Conservation (phyloP, 306 rosid genomes). For the Cicer pinnatifidum region DNA sequence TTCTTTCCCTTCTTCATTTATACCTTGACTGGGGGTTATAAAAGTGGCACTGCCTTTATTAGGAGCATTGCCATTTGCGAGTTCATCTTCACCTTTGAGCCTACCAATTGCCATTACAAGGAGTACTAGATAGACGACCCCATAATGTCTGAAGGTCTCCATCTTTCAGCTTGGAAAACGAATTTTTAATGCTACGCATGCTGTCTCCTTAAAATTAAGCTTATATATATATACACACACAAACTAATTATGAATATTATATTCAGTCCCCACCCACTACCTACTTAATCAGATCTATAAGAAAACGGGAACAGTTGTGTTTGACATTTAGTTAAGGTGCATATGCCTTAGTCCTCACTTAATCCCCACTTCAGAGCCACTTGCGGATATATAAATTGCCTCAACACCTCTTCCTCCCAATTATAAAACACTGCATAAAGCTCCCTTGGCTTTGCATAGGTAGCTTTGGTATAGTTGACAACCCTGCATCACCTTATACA, state of each 20-base stretch:
- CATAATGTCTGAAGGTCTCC: slow-evolving; percentile 40
- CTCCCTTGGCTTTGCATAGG: not conserved
- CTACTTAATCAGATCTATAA: slow-evolving; percentile 34
- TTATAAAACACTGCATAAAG: slow-evolving; percentile 1
- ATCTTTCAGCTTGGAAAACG: slow-evolving; percentile 37
- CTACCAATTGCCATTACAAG: slow-evolving; percentile 44
- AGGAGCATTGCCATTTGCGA: slow-evolving; percentile 39
- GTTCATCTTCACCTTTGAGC: slow-evolving; percentile 42
- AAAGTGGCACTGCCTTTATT: slow-evolving; percentile 43
- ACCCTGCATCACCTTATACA: not conserved
- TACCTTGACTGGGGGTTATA: slow-evolving; percentile 22
- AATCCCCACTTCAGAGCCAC: slow-evolving; percentile 58
- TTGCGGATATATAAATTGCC: slow-evolving; percentile 17
- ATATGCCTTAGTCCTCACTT: slow-evolving; percentile 51
- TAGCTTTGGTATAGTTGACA: not conserved
- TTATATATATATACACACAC: slow-evolving; percentile 9
- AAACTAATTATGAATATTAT: slow-evolving; percentile 11
- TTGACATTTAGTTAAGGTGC: slow-evolving; percentile 15
- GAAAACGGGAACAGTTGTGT: not conserved
- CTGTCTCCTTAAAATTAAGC: slow-evolving; percentile 29
- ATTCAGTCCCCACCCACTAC: slow-evolving; percentile 46
- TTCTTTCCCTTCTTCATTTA: slow-evolving; percentile 33
- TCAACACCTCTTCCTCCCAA: not conserved
- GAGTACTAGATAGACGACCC: slow-evolving; percentile 45
- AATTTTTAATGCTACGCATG: slow-evolving; percentile 12